Evolutionary conservation across 2,329 filamentous ascomycete genomes (phyloP).

Genomic region (Paraphaeosphaeria minitans): DNA sequence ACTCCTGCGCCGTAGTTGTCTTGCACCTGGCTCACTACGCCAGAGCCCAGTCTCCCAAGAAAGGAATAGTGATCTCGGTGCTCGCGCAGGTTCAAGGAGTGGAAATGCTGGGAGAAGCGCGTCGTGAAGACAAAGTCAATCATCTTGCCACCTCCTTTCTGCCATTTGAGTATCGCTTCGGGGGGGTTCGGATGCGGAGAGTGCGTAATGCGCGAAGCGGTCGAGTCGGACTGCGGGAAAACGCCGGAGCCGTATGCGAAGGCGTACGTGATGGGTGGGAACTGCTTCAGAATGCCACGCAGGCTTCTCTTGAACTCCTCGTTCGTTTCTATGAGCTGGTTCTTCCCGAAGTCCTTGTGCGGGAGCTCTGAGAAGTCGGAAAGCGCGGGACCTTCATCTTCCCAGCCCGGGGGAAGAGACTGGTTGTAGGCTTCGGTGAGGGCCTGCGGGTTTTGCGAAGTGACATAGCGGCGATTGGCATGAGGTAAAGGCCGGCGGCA

Average conservation of each 20-base stretch:
- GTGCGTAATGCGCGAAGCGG: constrained; percentile 56
- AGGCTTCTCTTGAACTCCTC: constrained; percentile 92
- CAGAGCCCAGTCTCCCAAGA: constrained; percentile 82
- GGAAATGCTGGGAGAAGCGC: constrained; percentile 94
- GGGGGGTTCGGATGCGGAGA: constrained; percentile 83
- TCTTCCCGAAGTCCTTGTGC: constrained; percentile 83
- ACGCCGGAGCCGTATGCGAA: constrained; percentile 98
- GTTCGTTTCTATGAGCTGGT: constrained; percentile 93
- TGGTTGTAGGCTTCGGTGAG: constrained; percentile 29
- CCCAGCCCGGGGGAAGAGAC: constrained; percentile 66
- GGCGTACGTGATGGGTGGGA: constrained; percentile 94
- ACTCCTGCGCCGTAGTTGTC: constrained; percentile 89
- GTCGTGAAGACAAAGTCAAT: constrained; percentile 99
- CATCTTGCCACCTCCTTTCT: constrained; percentile 90
- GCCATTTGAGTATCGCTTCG: constrained; percentile 78
- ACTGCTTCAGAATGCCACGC: constrained; percentile 86
- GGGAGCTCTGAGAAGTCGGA: constrained; percentile 77
- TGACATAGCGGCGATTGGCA: constrained; percentile 30
- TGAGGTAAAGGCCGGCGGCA: constrained; percentile 30
- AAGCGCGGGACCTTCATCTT: constrained; percentile 73
- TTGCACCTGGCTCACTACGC: constrained; percentile 81
- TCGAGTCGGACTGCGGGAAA: constrained; percentile 73
- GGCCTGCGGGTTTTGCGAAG: constrained; percentile 30
- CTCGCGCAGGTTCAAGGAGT: constrained; percentile 86
- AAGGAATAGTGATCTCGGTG: constrained; percentile 92